These are phyloP conservation scores for Myriosclerotinia scirpicola DNA, from an alignment of 2,329 filamentous ascomycete species.

Conservation along the genomic window DNA sequence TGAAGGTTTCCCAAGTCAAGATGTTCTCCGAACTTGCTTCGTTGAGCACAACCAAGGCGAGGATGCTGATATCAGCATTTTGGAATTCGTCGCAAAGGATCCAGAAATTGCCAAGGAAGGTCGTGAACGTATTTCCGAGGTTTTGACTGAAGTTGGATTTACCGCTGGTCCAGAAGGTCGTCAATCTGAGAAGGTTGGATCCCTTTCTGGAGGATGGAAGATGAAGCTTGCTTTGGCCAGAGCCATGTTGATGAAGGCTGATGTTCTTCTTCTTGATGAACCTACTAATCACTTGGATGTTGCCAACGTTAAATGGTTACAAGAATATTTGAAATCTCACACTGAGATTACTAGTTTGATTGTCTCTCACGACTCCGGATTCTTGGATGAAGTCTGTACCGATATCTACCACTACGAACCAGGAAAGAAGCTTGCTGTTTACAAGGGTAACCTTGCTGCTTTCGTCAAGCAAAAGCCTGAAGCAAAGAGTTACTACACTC, in stretches of 20 bases:
- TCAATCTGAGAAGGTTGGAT: slow-evolving; percentile 87
- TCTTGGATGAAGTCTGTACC: slow-evolving; percentile 95
- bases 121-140: slow-evolving; percentile 75
- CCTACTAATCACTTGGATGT: slow-evolving; percentile 99
- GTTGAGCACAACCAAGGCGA: slow-evolving; percentile 99
- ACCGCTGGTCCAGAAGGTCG: slow-evolving; percentile 84
- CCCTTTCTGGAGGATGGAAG: slow-evolving; percentile 97
- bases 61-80: slow-evolving; percentile 92
- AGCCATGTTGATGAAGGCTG: slow-evolving; percentile 95
- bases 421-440: slow-evolving; percentile 87
- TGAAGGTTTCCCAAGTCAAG: slow-evolving; percentile 91
- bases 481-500: slow-evolving; percentile 96
- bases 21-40: slow-evolving; percentile 92
- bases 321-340: slow-evolving; percentile 93
- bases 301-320: slow-evolving; percentile 91
- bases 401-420: slow-evolving; percentile 99
- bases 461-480: slow-evolving; percentile 92
- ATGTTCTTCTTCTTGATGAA: slow-evolving; percentile 94
- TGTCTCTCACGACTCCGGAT: slow-evolving; percentile 96
- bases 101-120: slow-evolving; percentile 80
- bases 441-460: slow-evolving; percentile 76
- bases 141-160: slow-evolving; percentile 91
- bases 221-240: slow-evolving; percentile 98
- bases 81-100: slow-evolving; percentile 90
- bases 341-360: slow-evolving; percentile 96